These are phyloP conservation scores for Alternaria viburni DNA, from an alignment of 2,329 filamentous ascomycete genomes.

Conservation along the genomic window DNA sequence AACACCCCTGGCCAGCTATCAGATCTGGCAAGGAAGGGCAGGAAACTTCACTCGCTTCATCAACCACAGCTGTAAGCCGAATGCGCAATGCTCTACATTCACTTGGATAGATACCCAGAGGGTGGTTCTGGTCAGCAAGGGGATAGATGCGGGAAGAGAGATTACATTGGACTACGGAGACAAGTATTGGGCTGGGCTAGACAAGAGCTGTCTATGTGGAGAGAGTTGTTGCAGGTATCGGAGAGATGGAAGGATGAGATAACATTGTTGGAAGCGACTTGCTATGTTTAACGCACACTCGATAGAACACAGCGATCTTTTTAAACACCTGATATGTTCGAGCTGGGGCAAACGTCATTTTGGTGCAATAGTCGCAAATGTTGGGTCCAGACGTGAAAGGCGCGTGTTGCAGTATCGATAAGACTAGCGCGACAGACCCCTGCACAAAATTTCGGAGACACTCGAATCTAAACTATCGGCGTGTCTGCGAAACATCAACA, in stretches of 20 bases:
- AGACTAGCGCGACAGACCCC: conserved; percentile 19
- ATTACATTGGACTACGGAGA: conserved; percentile 66
- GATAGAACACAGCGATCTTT: background rate
- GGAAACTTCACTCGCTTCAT: conserved; percentile 66
- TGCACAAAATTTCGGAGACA: conserved; percentile 37
- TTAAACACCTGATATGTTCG: background rate
- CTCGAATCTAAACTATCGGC: conserved; percentile 1
- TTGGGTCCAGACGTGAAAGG: background rate
- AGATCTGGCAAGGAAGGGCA: conserved; percentile 64
- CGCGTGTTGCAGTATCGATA: conserved; percentile 34
- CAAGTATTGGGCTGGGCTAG: conserved; percentile 63
- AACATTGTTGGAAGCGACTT: background rate
- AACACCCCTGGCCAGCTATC: conserved; percentile 61
- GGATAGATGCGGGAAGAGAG: conserved; percentile 60
- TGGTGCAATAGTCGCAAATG: background rate
- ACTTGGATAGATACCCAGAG: conserved; percentile 63
- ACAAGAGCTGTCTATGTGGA: conserved; percentile 63
- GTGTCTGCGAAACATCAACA: conserved; percentile 1
- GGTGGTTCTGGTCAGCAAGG: conserved; percentile 63
- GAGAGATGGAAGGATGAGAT: conserved; percentile 8
- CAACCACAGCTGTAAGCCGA: conserved; percentile 65
- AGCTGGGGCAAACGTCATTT: background rate
- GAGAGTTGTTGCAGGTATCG: conserved; percentile 59
- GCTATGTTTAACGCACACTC: background rate
- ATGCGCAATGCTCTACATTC: conserved; percentile 64